Evolutionary conservation across 2,329 filamentous ascomycete genomes (phyloP), one percentile per base, ranked within the genome.

Genomic region (Mycosphaerella sp.): DNA sequence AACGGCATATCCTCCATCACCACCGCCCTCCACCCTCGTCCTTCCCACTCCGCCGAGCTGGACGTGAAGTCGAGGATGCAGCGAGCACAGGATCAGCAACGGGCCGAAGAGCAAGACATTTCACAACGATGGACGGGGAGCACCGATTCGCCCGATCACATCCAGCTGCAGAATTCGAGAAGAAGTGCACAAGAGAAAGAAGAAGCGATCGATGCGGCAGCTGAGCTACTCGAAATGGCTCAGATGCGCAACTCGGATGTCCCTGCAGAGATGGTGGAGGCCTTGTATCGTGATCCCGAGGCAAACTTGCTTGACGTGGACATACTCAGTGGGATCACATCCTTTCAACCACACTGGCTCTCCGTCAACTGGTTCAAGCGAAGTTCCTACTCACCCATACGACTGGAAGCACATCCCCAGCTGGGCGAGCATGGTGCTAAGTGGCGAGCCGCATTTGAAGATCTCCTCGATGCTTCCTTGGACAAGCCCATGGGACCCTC

Each of bases 371-470:
- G 69, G 69, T 70, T 71, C 62, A 66, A 66, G 53, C 56, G 62
- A 9, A 78, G 73, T 57, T 70, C 73, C 0, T 83, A 83, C 64
- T 83, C 80, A 1, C 80, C 80, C 0, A 63, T 78, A n/a, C 67
- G 73, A 14, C 67, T 82, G 1, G 79, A 82, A 60, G 67, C 71
- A n/a, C 69, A 78, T 55, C 64, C 69, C 40, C 38, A 66, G 56
- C 46, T 73, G 62, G 58, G 56, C 12, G 48, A 51, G 43, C 52
- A 70, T 53, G 67, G 72, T 59, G 59, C 70, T 45, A 72, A 72
- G 32, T 82, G 80, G 80, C 73, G 78, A 12, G 76, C 78, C 48
- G 80, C 81, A 0, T 83, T 81, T 59, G 80, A 83, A 61, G 81
- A 84, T 60, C 72, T 84, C 8, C 59, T 83, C 12, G 73, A 73